Evolutionary conservation across 306 rosid species (phyloP), one percentile per base, ranked within the genome.

Genomic region (Sesbania bispinosa): DNA sequence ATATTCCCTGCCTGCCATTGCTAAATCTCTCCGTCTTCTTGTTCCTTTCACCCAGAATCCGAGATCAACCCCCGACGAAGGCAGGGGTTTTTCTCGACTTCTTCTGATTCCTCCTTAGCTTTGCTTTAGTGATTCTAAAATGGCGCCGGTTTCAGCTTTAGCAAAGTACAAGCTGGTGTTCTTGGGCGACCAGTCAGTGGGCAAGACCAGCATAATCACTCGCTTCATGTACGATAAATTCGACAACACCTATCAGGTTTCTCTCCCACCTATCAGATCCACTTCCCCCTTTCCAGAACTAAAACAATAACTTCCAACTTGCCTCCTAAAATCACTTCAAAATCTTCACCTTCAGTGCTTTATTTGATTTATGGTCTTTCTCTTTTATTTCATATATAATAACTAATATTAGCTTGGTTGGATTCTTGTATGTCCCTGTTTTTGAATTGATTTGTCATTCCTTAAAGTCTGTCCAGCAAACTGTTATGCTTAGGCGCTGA

Each of bases 131-230:
- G 52, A 46, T 51, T 19, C 35, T 7, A 7, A 21, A 64, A 80
- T 84, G 88, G 88, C 88, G 71, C 85, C 85, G 14, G 83, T 84
- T 45, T 84, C 88, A 41, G 88, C 88, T 61, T 9, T 84, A 9
- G 88, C 88, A 0, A 84, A 84, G 78, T 84, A 84, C 81, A 80
- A 84, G 78, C 78, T 84, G 42, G 88, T 84, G 11, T 84, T 84
- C 73, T 64, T 84, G 66, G 88, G 88, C 20, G 88, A 84, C 67
- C 85, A 84, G 48, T 84, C 88, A 24, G 88, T 84, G 4, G 88
- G 88, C n/a, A n/a, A n/a, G n/a, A n/a, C n/a, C n/a, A n/a, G n/a
- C n/a, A n/a, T n/a, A n/a, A n/a, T n/a, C n/a, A n/a, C n/a, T n/a
- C n/a, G n/a, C n/a, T n/a, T n/a, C n/a, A n/a, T n/a, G n/a, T n/a